These are phyloP conservation scores for Aspergillus brasiliensis DNA, from an alignment of 2,329 filamentous ascomycete genomes.

Conservation along the genomic window DNA sequence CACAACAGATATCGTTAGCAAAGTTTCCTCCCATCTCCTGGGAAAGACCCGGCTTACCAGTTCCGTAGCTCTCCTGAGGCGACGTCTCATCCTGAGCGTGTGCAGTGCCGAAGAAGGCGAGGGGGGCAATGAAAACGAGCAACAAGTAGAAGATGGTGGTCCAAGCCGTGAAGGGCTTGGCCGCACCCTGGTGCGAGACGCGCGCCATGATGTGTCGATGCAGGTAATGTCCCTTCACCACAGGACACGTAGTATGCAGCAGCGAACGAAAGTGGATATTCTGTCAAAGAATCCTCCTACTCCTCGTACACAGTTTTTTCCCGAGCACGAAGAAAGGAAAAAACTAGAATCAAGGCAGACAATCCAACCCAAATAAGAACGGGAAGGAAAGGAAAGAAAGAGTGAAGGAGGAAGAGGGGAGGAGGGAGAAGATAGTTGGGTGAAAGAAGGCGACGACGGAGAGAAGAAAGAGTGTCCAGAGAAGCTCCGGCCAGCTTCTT, in stretches of 20 bases:
- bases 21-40: too few species aligned
- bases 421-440: not conserved
- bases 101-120: constrained; percentile 77
- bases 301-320: not conserved
- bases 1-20: not conserved
- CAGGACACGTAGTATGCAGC: constrained; percentile 11
- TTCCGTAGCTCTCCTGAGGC: constrained; percentile 74
- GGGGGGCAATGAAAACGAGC: constrained; percentile 79
- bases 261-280: not conserved
- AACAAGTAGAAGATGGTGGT: constrained; percentile 88
- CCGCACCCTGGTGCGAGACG: constrained; percentile 63
- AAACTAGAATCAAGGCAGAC: constrained; percentile 7
- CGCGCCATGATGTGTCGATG: constrained; percentile 52
- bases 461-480: constrained; percentile 19
- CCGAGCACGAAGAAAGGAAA: constrained; percentile 5
- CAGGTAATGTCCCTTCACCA: constrained; percentile 16
- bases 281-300: not conserved
- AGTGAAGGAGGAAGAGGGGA: constrained; percentile 11
- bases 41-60: constrained; percentile 48
- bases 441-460: constrained; percentile 20
- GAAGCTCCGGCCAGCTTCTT: constrained; percentile 29
- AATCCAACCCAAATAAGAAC: constrained; percentile 5
- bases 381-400: constrained; percentile 10
- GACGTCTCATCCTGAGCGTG: constrained; percentile 70
- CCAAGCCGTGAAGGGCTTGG: constrained; percentile 74